phyloP scores from a whole-genome alignment of 192 early-diverging fungal species.

The Umbelopsis sp. region DNA sequence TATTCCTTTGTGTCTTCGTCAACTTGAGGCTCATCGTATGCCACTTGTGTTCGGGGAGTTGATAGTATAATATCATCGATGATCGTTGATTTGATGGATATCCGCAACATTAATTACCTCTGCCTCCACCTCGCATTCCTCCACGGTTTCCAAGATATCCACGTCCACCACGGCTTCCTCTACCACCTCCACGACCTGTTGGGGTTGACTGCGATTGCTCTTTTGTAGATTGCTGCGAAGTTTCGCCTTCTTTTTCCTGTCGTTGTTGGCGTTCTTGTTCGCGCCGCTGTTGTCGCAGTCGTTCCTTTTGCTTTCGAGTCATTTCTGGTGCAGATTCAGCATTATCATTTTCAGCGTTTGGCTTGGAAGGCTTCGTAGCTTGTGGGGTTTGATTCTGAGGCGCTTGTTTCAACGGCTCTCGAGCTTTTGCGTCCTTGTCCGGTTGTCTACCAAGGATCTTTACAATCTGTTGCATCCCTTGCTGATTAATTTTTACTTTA shows the following conservation, averaged over 20 bases:
- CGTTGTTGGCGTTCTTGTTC: conserved; percentile 12
- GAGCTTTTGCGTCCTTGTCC: background rate
- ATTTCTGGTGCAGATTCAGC: background rate
- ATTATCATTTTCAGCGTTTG: background rate
- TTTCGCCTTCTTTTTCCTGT: conserved; percentile 2
- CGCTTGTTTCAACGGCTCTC: background rate
- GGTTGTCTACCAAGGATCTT: conserved; percentile 26
- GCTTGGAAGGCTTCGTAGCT: background rate
- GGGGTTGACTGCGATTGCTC: background rate
- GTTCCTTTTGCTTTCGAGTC: conserved; percentile 9
- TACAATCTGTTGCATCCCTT: conserved; percentile 17
- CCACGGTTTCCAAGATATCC: conserved; percentile 15
- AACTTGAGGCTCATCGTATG: background rate
- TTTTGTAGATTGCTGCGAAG: background rate
- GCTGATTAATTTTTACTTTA: conserved; percentile 15
- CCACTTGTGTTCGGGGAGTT: background rate
- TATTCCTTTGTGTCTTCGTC: too few species aligned
- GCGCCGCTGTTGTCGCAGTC: background rate
- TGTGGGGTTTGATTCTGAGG: background rate
- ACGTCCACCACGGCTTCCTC: conserved; percentile 1
- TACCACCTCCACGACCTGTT: background rate
- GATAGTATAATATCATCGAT: background rate
- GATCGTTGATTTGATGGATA: background rate
- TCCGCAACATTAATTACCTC: background rate
- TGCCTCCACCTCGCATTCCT: conserved; percentile 16